Conservation (phyloP, 129 eudicot genomes). For the Lactuca sativa region DNA sequence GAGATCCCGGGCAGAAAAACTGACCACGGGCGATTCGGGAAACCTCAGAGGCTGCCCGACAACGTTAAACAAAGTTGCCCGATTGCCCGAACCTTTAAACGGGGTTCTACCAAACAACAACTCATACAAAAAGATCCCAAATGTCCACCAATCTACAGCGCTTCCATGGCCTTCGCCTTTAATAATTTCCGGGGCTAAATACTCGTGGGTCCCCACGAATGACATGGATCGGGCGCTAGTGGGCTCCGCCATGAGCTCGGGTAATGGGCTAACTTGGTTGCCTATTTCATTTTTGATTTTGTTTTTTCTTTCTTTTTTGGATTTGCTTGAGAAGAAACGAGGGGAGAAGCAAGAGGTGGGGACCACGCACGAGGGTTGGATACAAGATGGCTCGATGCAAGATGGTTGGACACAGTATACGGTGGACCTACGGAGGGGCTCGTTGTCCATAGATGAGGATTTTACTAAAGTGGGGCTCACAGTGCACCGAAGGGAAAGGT, state of each 20-base stretch:
- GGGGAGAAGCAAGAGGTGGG: constrained; percentile 60
- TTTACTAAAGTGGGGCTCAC: constrained; percentile 77
- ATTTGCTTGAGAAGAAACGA: constrained; percentile 53
- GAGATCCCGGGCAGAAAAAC: constrained; percentile 73
- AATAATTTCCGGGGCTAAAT: constrained; percentile 77
- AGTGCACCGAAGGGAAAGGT: constrained; percentile 81
- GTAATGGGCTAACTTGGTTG: constrained; percentile 60
- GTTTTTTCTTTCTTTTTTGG: constrained; percentile 58
- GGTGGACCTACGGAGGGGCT: constrained; percentile 38
- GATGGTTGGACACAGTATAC: constrained; percentile 39
- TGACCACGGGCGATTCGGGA: constrained; percentile 68
- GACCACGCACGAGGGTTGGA: constrained; percentile 55
- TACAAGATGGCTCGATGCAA: constrained; percentile 62
- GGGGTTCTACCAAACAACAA: constrained; percentile 81
- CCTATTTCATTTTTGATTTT: constrained; percentile 39
- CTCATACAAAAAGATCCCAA: constrained; percentile 73
- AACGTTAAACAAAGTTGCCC: constrained; percentile 77
- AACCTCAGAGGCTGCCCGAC: constrained; percentile 78
- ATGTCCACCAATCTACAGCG: constrained; percentile 93
- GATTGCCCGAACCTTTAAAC: constrained; percentile 82
- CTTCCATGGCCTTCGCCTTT: constrained; percentile 90
- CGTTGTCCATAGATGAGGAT: constrained; percentile 38
- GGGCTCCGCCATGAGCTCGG: constrained; percentile 85
- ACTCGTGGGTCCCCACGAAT: constrained; percentile 84
- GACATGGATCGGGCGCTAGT: constrained; percentile 85